phyloP scores from a whole-genome alignment of 371 early-diverging fungal genomes.

The Apophysomyces ossiformis region DNA sequence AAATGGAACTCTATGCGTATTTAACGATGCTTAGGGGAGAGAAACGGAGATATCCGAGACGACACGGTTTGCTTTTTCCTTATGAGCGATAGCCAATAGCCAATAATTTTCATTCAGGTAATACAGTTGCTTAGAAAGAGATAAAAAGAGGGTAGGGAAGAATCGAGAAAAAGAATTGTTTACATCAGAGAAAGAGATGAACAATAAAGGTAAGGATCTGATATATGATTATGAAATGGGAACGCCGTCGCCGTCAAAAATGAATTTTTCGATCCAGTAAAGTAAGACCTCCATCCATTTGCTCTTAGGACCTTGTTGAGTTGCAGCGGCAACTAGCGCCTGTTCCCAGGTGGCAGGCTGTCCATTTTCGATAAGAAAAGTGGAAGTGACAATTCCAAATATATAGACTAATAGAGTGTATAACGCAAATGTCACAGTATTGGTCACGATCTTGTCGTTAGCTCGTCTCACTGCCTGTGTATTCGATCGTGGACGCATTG shows the following conservation, averaged over 20 bases:
- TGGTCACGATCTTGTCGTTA: slow-evolving; percentile 50
- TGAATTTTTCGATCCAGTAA: slow-evolving; percentile 54
- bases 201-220: background rate
- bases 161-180: background rate
- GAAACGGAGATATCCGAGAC: too few relatives aligned
- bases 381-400: slow-evolving; percentile 61
- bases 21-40: too few relatives aligned
- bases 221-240: slow-evolving; percentile 32
- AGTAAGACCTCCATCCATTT: slow-evolving; percentile 49
- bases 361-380: slow-evolving; percentile 52
- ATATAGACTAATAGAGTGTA: slow-evolving; percentile 59
- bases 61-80: too few relatives aligned
- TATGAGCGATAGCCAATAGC: too few relatives aligned
- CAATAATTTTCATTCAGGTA: background rate
- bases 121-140: background rate
- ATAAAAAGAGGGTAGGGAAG: background rate
- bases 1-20: too few relatives aligned
- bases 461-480: slow-evolving; percentile 15
- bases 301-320: slow-evolving; percentile 40
- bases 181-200: background rate
- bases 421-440: slow-evolving; percentile 58
- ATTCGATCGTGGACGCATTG: slow-evolving; percentile 4
- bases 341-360: slow-evolving; percentile 36
- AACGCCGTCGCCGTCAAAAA: slow-evolving; percentile 50
- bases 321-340: slow-evolving; percentile 43